These are phyloP conservation scores for Peziza echinospora DNA, from an alignment of 495 filamentous ascomycete species.

Conservation along the genomic window DNA sequence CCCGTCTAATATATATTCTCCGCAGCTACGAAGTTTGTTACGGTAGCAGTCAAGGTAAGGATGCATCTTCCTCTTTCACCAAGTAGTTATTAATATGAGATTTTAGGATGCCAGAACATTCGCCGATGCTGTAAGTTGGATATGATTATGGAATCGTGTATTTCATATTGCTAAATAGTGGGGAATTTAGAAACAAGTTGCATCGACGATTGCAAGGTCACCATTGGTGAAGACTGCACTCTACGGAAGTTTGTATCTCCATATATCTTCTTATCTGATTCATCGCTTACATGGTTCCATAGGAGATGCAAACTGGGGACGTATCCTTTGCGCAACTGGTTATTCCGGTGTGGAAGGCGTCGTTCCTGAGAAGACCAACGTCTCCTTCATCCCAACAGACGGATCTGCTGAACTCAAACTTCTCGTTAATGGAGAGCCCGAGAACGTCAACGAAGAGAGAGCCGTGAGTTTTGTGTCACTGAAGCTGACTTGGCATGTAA, in stretches of 20 bases:
- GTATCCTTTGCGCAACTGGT: slow-evolving; percentile 84
- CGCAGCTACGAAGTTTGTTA: slow-evolving; percentile 98
- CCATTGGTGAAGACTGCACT: slow-evolving; percentile 93
- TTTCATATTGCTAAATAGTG: no score
- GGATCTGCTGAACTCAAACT: slow-evolving; percentile 62
- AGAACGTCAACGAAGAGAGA: slow-evolving; percentile 70
- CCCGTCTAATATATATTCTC: no score
- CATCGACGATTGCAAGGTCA: slow-evolving; percentile 74
- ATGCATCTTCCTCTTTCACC: no score
- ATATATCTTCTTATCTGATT: no score
- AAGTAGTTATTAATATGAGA: not conserved
- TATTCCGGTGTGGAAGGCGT: slow-evolving; percentile 54
- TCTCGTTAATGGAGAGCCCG: slow-evolving; percentile 75
- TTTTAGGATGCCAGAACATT: slow-evolving; percentile 24
- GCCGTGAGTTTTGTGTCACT: no score
- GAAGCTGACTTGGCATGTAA: no score
- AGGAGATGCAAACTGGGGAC: slow-evolving; percentile 97
- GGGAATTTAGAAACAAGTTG: slow-evolving; percentile 28
- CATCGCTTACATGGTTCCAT: no score
- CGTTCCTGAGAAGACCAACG: slow-evolving; percentile 63
- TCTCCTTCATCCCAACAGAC: slow-evolving; percentile 76
- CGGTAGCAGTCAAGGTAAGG: slow-evolving; percentile 70
- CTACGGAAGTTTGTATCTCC: slow-evolving; percentile 80
- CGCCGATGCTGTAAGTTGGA: slow-evolving; percentile 8
- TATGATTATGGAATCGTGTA: no score